Evolutionary conservation across 73 alveolate species (phyloP), one percentile per base, ranked within the genome.

Genomic region (Paraurostyla sp.): DNA sequence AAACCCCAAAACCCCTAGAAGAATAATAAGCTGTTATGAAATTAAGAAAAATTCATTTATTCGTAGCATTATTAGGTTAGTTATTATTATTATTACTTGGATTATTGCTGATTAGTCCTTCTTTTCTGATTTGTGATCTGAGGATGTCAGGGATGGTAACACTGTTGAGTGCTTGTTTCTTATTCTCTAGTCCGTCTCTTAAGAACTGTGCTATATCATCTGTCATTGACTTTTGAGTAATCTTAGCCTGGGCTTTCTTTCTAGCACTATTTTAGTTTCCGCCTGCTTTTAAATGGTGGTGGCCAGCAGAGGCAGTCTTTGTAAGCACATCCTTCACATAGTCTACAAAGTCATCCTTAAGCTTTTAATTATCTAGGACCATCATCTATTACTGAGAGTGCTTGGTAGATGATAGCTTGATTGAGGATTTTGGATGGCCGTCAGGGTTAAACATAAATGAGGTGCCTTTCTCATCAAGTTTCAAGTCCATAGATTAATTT

Each of bases 261-360:
- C 46, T 45, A 4, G 62, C 87, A 73, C 87, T 50, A 15, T 56
- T 40, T 38, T 65, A 38, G 41, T 65, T 27, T 20, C 52, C 42
- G 30, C 62, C 87, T 23, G 42, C 51, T 11, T 57, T 56, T 23
- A 71, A 73, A n/a, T n/a, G n/a, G n/a, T n/a, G n/a, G 22, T 56
- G 23, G 23, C 40, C 73, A 16, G 38, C 73, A 9, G 73, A 56
- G 22, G 73, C 33, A 4, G 89, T 78, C 59, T 78, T 78, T 9
- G 89, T 78, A 16, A 78, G 89, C 23, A 78, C 68, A 13, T 78
- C 89, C 46, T 78, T 78, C 6, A 78, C 78, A 78, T 52, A 78
- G 25, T 78, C 89, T 0, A 78, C 89, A 43, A 78, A 78, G 3
- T 73, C 87, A 20, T 45, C 87, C 33, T 78, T 78, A 42, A 78